Evolutionary conservation across 768 basidiomycete species (phyloP).

Genomic region (Lactarius indigo): DNA sequence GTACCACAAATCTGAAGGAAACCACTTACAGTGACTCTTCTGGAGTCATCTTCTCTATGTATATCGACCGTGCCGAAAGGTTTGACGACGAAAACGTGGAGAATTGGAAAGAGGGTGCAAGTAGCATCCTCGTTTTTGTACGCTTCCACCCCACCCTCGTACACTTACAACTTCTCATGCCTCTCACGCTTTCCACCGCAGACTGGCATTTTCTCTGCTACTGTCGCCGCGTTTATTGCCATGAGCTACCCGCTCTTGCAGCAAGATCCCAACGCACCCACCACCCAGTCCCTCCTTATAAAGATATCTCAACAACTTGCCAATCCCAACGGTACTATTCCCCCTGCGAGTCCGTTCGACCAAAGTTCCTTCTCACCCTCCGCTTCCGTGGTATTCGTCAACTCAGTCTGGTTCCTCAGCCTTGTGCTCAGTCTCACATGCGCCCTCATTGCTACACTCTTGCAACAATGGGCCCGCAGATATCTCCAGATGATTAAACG

Average conservation of each 20-base stretch:
- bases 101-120: neutral
- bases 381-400: neutral
- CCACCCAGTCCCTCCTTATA: neutral
- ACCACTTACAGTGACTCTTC: neutral
- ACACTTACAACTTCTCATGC: no score
- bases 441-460: neutral
- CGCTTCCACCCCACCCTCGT: no score
- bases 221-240: neutral
- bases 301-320: neutral
- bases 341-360: no score
- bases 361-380: neutral
- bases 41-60: neutral
- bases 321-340: neutral
- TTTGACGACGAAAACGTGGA: neutral
- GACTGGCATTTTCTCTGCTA: neutral
- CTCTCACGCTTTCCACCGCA: neutral
- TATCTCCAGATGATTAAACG: neutral
- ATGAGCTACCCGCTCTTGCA: neutral
- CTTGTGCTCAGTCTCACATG: neutral
- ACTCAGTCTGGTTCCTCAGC: slow-evolving; percentile 1
- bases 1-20: neutral
- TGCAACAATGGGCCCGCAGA: slow-evolving; percentile 2
- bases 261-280: neutral
- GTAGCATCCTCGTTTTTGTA: neutral
- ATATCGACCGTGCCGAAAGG: neutral